Conservation (phyloP, 148 eudicot genomes). For the Arctostaphylos glauca region DNA sequence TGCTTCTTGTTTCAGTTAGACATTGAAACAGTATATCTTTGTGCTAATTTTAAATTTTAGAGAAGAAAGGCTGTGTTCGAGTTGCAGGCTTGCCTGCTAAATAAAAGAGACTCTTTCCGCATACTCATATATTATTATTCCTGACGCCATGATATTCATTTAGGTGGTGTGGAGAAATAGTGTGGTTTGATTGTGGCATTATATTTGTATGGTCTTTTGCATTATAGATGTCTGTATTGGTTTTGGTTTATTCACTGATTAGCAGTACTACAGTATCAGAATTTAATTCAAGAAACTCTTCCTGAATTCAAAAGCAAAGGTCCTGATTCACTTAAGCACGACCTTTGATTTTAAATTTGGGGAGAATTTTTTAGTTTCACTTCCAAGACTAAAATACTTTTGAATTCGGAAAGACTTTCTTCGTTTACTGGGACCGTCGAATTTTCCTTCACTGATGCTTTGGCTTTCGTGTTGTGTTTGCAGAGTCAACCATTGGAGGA, state of each 20-base stretch:
- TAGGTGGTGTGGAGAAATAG: neutral
- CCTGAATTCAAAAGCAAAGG: too few species aligned
- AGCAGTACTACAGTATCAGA: too few species aligned
- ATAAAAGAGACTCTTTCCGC: neutral
- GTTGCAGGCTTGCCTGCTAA: neutral
- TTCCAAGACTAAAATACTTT: too few species aligned
- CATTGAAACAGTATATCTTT: neutral
- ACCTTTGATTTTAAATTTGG: too few species aligned
- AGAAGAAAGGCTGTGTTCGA: neutral
- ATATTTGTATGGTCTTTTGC: neutral
- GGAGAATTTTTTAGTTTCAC: too few species aligned
- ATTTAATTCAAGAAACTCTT: too few species aligned
- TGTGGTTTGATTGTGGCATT: neutral
- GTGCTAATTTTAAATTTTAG: neutral
- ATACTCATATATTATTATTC: neutral
- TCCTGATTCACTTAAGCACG: too few species aligned
- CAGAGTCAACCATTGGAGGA: constrained; percentile 98
- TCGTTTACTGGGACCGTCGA: neutral
- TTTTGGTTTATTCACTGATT: neutral
- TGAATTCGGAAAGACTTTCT: too few species aligned
- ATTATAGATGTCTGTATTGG: neutral
- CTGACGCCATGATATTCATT: neutral
- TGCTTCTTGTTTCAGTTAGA: constrained; percentile 3
- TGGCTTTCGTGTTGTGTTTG: neutral
- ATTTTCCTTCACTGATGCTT: neutral